A percentile compares a stretch with the other conserved stretches of the same genome.
Conservation (phyloP, 345 rosid genomes). For the Dimocarpus longan region DNA sequence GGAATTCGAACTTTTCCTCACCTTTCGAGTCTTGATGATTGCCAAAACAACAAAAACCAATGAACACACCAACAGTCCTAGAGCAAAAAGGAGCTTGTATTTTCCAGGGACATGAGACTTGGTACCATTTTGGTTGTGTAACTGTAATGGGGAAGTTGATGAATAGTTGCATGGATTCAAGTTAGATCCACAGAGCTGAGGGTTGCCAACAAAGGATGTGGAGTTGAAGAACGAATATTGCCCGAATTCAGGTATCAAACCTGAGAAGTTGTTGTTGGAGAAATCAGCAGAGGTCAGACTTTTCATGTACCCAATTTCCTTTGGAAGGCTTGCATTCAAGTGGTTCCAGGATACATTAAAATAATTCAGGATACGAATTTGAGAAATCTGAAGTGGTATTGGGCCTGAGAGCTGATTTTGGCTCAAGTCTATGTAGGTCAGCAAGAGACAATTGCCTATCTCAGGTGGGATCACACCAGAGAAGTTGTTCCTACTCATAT, state of each 20-base stretch:
- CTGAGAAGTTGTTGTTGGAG: conserved; percentile 83
- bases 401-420: conserved; percentile 67
- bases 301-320: conserved; percentile 68
- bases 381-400: conserved; percentile 55
- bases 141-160: conserved; percentile 33
- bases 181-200: conserved; percentile 82
- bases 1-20: conserved; percentile 42
- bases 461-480: conserved; percentile 70
- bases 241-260: conserved; percentile 73
- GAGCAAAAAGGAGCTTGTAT: conserved; percentile 76
- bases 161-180: conserved; percentile 60
- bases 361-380: conserved; percentile 66
- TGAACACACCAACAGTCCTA: conserved; percentile 73
- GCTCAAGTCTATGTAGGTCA: conserved; percentile 63
- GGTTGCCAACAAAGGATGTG: conserved; percentile 81
- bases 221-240: conserved; percentile 79
- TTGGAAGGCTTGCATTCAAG: conserved; percentile 61
- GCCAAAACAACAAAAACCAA: conserved; percentile 65
- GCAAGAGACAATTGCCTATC: conserved; percentile 55
- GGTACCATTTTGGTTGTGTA: conserved; percentile 30
- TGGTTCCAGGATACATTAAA: conserved; percentile 84
- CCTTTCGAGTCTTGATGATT: conserved; percentile 58
- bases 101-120: conserved; percentile 41
- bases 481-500: conserved; percentile 74
- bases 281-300: conserved; percentile 83